Evolutionary conservation across 139 green algal species (phyloP).

Genomic region (Tetratostichococcus sp.): DNA sequence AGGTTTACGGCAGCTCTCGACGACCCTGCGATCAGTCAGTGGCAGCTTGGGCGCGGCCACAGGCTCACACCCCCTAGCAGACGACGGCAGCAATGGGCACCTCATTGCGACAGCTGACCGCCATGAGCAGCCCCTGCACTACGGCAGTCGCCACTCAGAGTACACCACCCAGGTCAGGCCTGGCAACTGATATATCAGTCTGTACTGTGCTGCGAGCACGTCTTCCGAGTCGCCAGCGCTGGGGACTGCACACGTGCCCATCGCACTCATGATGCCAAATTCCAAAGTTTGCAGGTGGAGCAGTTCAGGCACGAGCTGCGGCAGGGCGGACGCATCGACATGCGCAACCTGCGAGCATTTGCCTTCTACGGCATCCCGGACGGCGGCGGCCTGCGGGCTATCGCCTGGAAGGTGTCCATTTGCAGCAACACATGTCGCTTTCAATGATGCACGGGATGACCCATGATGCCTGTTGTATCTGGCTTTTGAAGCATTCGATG

Average conservation of each 20-base stretch:
- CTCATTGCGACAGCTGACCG: not conserved
- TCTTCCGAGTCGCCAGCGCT: too few relatives aligned
- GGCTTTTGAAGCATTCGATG: not conserved
- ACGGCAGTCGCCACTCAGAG: not conserved
- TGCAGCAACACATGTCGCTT: too few relatives aligned
- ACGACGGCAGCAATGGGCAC: not conserved
- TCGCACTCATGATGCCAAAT: too few relatives aligned
- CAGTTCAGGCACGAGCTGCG: slow-evolving; percentile 46
- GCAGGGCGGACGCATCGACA: slow-evolving; percentile 37
- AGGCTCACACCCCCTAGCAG: not conserved
- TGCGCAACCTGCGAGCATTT: slow-evolving; percentile 50
- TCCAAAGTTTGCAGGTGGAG: not conserved
- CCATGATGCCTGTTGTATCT: not conserved
- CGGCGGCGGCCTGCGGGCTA: slow-evolving; percentile 50
- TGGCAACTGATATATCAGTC: not conserved
- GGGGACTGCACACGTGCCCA: too few relatives aligned
- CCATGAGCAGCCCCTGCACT: not conserved
- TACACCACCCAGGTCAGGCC: not conserved
- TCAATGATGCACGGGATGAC: too few relatives aligned
- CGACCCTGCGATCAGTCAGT: not conserved
- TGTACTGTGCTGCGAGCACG: too few relatives aligned
- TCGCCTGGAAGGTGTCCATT: slow-evolving; percentile 77
- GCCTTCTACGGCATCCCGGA: slow-evolving; percentile 72
- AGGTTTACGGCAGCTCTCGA: not conserved
- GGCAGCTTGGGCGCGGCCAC: not conserved